Conservation (phyloP, 108 stramenopile species). For the Skeletonema tropicum region DNA sequence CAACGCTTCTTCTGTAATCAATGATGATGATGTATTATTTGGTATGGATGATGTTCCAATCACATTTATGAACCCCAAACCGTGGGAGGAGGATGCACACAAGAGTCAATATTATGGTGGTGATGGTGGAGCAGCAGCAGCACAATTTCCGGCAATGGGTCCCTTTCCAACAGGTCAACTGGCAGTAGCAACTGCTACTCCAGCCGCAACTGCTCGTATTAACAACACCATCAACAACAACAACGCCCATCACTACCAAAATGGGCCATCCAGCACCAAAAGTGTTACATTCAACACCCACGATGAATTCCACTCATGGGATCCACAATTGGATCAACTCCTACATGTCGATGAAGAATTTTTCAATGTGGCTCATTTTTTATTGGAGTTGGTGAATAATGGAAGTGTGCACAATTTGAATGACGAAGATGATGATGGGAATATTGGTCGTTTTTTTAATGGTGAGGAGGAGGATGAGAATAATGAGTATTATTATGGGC, state of each 20-base stretch:
- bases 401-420: not conserved
- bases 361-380: slow-evolving; percentile 28
- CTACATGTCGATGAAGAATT: slow-evolving; percentile 40
- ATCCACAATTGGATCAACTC: slow-evolving; percentile 37
- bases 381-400: slow-evolving; percentile 23
- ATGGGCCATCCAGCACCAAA: slow-evolving; percentile 1
- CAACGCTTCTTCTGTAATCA: not conserved
- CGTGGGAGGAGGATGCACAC: not conserved
- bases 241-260: not conserved
- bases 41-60: not conserved
- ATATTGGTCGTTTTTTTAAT: not conserved
- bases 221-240: not conserved
- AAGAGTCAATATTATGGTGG: not conserved
- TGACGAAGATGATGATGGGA: not conserved
- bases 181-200: not conserved
- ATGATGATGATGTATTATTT: slow-evolving; percentile 5
- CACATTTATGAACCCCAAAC: not conserved
- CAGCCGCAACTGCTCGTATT: not conserved
- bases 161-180: not conserved
- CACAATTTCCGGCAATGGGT: not conserved
- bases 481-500: not conserved
- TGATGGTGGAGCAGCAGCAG: not conserved
- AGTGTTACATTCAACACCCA: slow-evolving; percentile 33
- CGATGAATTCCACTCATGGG: slow-evolving; percentile 42
- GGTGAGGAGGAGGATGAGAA: not conserved